These are phyloP conservation scores for Vitis hybrid DNA, from an alignment of 177 flowering plant genomes.

Conservation along the genomic window DNA sequence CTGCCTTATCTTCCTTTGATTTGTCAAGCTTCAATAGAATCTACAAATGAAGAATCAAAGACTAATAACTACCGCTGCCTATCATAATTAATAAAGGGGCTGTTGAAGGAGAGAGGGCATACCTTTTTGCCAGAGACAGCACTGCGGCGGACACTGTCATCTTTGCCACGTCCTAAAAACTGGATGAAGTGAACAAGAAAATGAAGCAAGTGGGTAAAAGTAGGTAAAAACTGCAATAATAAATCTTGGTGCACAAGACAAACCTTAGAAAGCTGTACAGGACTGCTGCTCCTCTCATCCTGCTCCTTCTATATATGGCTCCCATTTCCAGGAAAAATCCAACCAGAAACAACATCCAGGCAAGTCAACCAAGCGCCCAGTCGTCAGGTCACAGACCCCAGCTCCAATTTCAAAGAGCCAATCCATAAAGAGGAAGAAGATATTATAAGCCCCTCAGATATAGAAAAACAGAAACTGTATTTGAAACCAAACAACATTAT, in stretches of 20 bases:
- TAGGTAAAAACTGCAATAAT: not conserved
- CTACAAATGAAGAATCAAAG: slow-evolving; percentile 33
- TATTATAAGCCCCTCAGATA: slow-evolving; percentile 56
- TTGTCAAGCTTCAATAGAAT: slow-evolving; percentile 90
- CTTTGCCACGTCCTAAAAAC: slow-evolving; percentile 90
- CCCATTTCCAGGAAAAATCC: slow-evolving; percentile 72
- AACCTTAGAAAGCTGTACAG: slow-evolving; percentile 98
- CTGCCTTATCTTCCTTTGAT: slow-evolving; percentile 87
- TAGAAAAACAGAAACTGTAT: not conserved
- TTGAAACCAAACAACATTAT: not conserved
- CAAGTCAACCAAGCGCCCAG: slow-evolving; percentile 58
- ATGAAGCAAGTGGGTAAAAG: not conserved
- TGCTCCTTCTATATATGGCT: slow-evolving; percentile 76
- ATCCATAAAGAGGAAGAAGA: slow-evolving; percentile 69
- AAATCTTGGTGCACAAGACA: not conserved
- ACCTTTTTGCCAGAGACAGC: slow-evolving; percentile 98
- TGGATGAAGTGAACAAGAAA: slow-evolving; percentile 23
- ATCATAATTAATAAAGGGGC: not conserved
- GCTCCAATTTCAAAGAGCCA: slow-evolving; percentile 98
- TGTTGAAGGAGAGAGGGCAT: not conserved
- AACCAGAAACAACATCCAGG: slow-evolving; percentile 54
- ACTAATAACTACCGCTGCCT: not conserved
- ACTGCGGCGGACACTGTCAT: slow-evolving; percentile 89
- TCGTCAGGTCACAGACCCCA: slow-evolving; percentile 81
- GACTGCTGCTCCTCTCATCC: slow-evolving; percentile 66